A percentile compares a stretch with the other conserved stretches of the same genome.
Conservation (phyloP, 2,329 filamentous ascomycete species). For the Colletotrichum godetiae region DNA sequence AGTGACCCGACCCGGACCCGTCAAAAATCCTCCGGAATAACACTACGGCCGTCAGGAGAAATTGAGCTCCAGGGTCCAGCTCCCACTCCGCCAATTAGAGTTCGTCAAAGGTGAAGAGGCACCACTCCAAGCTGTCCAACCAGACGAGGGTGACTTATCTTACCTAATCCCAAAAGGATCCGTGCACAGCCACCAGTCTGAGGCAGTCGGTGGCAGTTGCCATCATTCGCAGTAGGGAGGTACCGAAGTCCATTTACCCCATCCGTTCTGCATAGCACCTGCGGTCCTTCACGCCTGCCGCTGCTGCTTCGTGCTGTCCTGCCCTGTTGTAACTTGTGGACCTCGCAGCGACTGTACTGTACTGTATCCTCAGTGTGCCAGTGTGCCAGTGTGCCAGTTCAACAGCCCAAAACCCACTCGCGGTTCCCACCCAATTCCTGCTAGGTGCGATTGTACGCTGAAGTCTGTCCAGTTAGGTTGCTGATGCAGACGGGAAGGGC, state of each 20-base stretch:
- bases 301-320: neutral
- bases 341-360: neutral
- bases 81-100: slow-evolving; percentile 9
- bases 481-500: slow-evolving; percentile 4
- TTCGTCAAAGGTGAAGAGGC: neutral
- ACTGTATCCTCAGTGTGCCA: too few species aligned
- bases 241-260: slow-evolving; percentile 15
- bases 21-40: slow-evolving; percentile 21
- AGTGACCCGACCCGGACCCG: neutral
- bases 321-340: neutral
- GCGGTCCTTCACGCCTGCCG: neutral
- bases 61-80: slow-evolving; percentile 31
- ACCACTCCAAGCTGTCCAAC: neutral
- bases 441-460: neutral
- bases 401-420: neutral
- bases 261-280: slow-evolving; percentile 5
- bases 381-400: too few species aligned
- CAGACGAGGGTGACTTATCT: slow-evolving; percentile 8
- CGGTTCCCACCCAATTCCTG: slow-evolving; percentile 9
- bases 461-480: neutral
- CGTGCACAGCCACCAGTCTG: slow-evolving; percentile 1
- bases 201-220: slow-evolving; percentile 15
- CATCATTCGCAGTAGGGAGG: neutral
- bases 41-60: slow-evolving; percentile 20
- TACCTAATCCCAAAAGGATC: slow-evolving; percentile 19